Conservation (phyloP, 352 stramenopile genomes). For the Phytophthora aleatoria region DNA sequence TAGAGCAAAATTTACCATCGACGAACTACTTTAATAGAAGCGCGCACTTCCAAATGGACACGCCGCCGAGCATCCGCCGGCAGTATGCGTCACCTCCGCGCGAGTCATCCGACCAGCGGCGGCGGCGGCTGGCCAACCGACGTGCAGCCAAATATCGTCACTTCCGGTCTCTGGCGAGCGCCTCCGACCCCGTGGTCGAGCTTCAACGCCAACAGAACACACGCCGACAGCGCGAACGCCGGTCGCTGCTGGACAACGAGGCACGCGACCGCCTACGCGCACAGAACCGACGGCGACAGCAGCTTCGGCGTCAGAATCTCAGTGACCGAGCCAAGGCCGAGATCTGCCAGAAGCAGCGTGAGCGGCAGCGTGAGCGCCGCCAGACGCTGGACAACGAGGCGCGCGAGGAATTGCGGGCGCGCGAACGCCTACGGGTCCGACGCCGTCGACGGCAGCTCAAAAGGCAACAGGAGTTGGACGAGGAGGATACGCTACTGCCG, state of each 20-base stretch:
- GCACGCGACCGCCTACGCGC: slow-evolving; percentile 45
- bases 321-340: slow-evolving; percentile 42
- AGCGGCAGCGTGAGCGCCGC: slow-evolving; percentile 48
- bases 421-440: slow-evolving; percentile 55
- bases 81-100: slow-evolving; percentile 50
- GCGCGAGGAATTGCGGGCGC: slow-evolving; percentile 45
- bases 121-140: slow-evolving; percentile 56
- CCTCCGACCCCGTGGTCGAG: slow-evolving; percentile 12
- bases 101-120: slow-evolving; percentile 54
- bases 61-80: slow-evolving; percentile 53
- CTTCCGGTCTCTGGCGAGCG: slow-evolving; percentile 28
- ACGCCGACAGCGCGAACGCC: slow-evolving; percentile 50
- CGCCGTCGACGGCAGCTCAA: slow-evolving; percentile 33
- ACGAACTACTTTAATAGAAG: neutral
- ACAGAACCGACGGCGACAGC: slow-evolving; percentile 68
- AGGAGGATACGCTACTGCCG: neutral
- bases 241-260: slow-evolving; percentile 46
- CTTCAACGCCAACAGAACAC: slow-evolving; percentile 53
- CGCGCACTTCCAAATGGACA: slow-evolving; percentile 32
- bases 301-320: slow-evolving; percentile 50
- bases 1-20: too few relatives aligned
- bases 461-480: slow-evolving; percentile 13
- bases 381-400: slow-evolving; percentile 47
- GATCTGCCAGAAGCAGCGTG: slow-evolving; percentile 48
- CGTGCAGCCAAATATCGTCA: slow-evolving; percentile 76